These are phyloP conservation scores for Phialemonium atrogriseum DNA, from an alignment of 2,329 filamentous ascomycete species.

Conservation along the genomic window DNA sequence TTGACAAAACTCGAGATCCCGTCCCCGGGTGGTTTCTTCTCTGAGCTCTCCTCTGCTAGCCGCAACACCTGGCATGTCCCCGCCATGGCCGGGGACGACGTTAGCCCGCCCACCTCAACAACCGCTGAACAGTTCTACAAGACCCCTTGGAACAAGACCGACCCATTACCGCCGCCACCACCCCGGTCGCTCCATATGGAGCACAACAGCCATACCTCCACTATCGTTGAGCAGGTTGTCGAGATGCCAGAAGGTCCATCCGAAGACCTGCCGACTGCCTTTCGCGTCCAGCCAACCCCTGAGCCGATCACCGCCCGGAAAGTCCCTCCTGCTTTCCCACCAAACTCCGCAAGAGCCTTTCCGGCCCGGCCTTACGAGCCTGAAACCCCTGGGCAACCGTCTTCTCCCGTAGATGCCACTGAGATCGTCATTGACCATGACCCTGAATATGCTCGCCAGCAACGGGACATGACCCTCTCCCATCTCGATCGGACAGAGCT, in stretches of 20 bases:
- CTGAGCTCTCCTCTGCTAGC: slow-evolving; percentile 66
- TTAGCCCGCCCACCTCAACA: slow-evolving; percentile 68
- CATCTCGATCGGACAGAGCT: slow-evolving; percentile 77
- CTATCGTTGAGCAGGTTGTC: slow-evolving; percentile 60
- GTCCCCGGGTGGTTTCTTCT: slow-evolving; percentile 88
- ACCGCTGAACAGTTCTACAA: slow-evolving; percentile 91
- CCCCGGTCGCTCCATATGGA: slow-evolving; percentile 27
- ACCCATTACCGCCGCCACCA: slow-evolving; percentile 25
- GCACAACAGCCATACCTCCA: slow-evolving; percentile 29
- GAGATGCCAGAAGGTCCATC: slow-evolving; percentile 47
- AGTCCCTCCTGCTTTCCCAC: slow-evolving; percentile 12
- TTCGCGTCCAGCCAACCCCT: slow-evolving; percentile 25
- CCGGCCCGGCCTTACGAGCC: slow-evolving; percentile 8
- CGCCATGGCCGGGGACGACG: slow-evolving; percentile 39
- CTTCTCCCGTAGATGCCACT: slow-evolving; percentile 41
- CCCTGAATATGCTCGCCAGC: slow-evolving; percentile 64
- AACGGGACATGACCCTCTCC: slow-evolving; percentile 60
- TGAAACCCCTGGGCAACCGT: slow-evolving; percentile 19
- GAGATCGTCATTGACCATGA: slow-evolving; percentile 66
- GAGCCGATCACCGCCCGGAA: slow-evolving; percentile 26
- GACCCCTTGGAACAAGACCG: slow-evolving; percentile 58
- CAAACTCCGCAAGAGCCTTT: slow-evolving; percentile 19
- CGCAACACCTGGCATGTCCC: slow-evolving; percentile 74
- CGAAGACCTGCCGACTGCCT: slow-evolving; percentile 58
- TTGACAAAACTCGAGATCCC: slow-evolving; percentile 81